phyloP scores from a whole-genome alignment of 495 filamentous ascomycete species.

The Sporormia fimetaria region DNA sequence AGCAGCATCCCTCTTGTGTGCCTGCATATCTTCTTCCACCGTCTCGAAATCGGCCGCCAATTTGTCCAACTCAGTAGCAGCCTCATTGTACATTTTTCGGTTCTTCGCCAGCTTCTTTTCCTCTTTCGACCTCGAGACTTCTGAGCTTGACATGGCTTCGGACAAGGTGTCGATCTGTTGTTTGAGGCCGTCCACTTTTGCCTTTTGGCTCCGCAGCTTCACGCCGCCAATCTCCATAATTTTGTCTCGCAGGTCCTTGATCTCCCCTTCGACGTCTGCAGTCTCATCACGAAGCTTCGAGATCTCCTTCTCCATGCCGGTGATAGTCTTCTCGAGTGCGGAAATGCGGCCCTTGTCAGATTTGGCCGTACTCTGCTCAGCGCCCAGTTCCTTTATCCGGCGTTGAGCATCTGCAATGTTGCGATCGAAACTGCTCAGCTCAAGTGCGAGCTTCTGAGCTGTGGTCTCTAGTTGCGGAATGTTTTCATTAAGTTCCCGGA shows the following conservation, averaged over 20 bases:
- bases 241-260: slow-evolving; percentile 81
- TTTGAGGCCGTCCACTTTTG: slow-evolving; percentile 83
- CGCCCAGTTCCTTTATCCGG: slow-evolving; percentile 68
- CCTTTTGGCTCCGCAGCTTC: slow-evolving; percentile 76
- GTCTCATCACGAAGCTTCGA: slow-evolving; percentile 71
- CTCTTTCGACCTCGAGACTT: slow-evolving; percentile 76
- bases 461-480: slow-evolving; percentile 78
- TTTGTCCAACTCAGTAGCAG: slow-evolving; percentile 63
- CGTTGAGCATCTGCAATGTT: slow-evolving; percentile 77
- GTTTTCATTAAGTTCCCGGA: slow-evolving; percentile 64
- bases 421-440: slow-evolving; percentile 73
- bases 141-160: slow-evolving; percentile 71
- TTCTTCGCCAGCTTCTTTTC: slow-evolving; percentile 86
- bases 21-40: slow-evolving; percentile 62
- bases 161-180: slow-evolving; percentile 71
- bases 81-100: slow-evolving; percentile 63
- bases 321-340: slow-evolving; percentile 63
- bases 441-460: slow-evolving; percentile 84
- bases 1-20: slow-evolving; percentile 63
- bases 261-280: slow-evolving; percentile 76
- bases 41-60: slow-evolving; percentile 59
- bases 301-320: slow-evolving; percentile 63
- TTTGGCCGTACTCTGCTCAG: slow-evolving; percentile 67
- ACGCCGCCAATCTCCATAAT: slow-evolving; percentile 98
- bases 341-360: slow-evolving; percentile 59